Conservation (phyloP, 257 asterid species). For the Capsicum rhomboideum region DNA sequence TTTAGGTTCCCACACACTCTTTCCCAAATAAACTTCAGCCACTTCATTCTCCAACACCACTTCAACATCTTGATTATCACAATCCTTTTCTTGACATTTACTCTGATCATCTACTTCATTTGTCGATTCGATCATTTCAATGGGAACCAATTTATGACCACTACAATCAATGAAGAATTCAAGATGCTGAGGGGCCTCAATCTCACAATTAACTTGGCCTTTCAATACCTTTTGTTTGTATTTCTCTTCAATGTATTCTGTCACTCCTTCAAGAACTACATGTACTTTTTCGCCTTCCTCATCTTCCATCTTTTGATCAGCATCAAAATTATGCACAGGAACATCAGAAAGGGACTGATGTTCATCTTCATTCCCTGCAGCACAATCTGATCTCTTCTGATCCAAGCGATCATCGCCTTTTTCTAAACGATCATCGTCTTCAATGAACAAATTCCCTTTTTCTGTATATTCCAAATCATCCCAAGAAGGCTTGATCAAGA, state of each 20-base stretch:
- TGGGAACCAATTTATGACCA: slow-evolving; percentile 54
- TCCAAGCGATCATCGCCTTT: not conserved
- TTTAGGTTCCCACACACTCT: slow-evolving; percentile 30
- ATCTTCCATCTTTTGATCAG: slow-evolving; percentile 5
- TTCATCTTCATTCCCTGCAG: slow-evolving; percentile 7
- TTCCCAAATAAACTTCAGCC: slow-evolving; percentile 25
- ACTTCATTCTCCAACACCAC: slow-evolving; percentile 21
- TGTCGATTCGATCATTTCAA: slow-evolving; percentile 48
- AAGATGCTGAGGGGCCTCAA: slow-evolving; percentile 62
- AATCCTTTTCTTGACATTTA: slow-evolving; percentile 3
- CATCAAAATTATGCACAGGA: not conserved
- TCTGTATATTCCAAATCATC: slow-evolving; percentile 47
- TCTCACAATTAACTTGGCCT: slow-evolving; percentile 37
- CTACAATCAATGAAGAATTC: slow-evolving; percentile 67
- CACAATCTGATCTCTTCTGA: slow-evolving; percentile 5
- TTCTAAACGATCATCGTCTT: not conserved
- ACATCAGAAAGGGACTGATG: slow-evolving; percentile 13
- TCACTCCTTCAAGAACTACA: not conserved
- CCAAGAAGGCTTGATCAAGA: slow-evolving; percentile 60
- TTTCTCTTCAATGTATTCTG: slow-evolving; percentile 20
- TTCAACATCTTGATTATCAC: slow-evolving; percentile 15
- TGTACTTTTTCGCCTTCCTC: slow-evolving; percentile 3
- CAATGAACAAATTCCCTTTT: slow-evolving; percentile 11
- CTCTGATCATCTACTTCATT: slow-evolving; percentile 29
- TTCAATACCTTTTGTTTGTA: slow-evolving; percentile 13